Evolutionary conservation across 208 protist species (phyloP).

Genomic region (Tritrichomonas musculus): DNA sequence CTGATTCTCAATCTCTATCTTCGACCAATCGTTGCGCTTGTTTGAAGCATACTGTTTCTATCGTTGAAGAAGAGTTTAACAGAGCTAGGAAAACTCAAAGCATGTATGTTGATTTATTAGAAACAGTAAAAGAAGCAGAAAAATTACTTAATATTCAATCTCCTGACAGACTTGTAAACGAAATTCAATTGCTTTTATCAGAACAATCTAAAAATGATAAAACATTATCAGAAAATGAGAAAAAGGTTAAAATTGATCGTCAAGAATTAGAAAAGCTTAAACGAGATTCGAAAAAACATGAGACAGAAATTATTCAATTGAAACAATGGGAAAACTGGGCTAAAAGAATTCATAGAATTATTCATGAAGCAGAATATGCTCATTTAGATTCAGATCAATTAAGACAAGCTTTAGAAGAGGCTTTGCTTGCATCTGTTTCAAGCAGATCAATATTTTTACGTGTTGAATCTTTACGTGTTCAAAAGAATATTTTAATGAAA

Average conservation of each 20-base stretch:
- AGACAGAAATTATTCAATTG: background rate
- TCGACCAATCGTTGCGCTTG: too few relatives aligned
- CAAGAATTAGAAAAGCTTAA: background rate
- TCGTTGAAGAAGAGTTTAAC: background rate
- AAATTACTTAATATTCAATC: background rate
- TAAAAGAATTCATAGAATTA: background rate
- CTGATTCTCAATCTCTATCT: too few relatives aligned
- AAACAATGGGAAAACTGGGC: slow-evolving; percentile 32
- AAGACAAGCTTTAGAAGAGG: background rate
- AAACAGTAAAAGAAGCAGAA: background rate
- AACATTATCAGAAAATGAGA: background rate
- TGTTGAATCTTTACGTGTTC: background rate
- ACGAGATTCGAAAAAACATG: background rate
- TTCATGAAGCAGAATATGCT: background rate
- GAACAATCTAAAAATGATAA: background rate
- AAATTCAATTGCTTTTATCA: background rate
- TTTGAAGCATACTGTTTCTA: background rate
- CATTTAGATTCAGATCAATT: background rate
- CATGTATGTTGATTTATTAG: background rate
- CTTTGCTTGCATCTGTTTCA: background rate
- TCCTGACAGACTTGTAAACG: background rate
- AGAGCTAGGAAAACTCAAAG: background rate
- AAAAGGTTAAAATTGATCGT: background rate
- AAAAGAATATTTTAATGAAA: background rate
- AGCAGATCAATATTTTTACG: background rate